Conservation (phyloP, 257 asterid species). For the Thymus quinquecostatus region DNA sequence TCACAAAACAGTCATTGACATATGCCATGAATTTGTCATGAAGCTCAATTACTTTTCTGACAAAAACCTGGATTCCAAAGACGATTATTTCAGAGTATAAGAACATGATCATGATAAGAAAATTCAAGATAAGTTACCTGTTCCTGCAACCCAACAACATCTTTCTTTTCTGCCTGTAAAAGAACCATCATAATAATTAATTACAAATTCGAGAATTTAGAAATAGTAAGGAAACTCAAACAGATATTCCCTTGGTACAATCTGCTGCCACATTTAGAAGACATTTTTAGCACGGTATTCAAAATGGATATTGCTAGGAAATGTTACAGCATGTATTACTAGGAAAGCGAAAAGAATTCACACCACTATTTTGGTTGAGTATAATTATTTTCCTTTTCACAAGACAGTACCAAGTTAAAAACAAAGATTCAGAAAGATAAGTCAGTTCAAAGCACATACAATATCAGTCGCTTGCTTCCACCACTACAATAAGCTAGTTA, state of each 20-base stretch:
- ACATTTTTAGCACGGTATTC: not conserved
- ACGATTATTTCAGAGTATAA: slow-evolving; percentile 30
- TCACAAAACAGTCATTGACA: slow-evolving; percentile 80
- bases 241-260: slow-evolving; percentile 7
- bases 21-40: slow-evolving; percentile 94
- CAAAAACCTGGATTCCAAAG: slow-evolving; percentile 63
- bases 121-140: slow-evolving; percentile 52
- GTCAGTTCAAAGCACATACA: not conserved
- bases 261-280: slow-evolving; percentile 10
- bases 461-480: not conserved
- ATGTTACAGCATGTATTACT: slow-evolving; percentile 4
- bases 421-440: no score
- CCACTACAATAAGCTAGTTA: not conserved
- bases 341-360: slow-evolving; percentile 5
- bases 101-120: not conserved
- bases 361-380: not conserved
- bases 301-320: not conserved
- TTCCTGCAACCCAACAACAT: slow-evolving; percentile 81
- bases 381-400: not conserved
- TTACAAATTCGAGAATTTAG: not conserved
- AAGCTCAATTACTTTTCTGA: slow-evolving; percentile 84
- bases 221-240: slow-evolving; percentile 4
- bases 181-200: slow-evolving; percentile 21
- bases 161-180: slow-evolving; percentile 77
- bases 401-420: not conserved